phyloP scores from a whole-genome alignment of 1,284 basidiomycete species.

The Boletus nobilissimus region DNA sequence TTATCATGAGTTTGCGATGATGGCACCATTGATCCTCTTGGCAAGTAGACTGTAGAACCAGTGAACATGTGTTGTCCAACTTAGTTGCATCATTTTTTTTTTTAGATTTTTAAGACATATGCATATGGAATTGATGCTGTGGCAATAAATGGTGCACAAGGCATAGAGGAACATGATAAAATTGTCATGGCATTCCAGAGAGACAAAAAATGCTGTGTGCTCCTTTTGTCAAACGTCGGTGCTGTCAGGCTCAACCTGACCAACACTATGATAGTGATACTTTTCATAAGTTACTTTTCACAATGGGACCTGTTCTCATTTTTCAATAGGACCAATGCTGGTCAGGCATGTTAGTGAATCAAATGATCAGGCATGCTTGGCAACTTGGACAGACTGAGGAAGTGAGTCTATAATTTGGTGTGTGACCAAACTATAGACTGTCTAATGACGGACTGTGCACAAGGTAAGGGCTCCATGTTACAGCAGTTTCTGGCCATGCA shows the following conservation, averaged over 20 bases:
- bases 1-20: constrained; percentile 27
- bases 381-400: constrained; percentile 22
- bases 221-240: constrained; percentile 22
- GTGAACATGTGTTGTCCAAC: background rate
- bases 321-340: constrained; percentile 22
- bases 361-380: constrained; percentile 26
- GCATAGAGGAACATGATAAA: background rate
- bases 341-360: constrained; percentile 22
- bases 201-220: background rate
- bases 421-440: constrained; percentile 26
- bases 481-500: constrained; percentile 17
- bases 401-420: constrained; percentile 20
- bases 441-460: constrained; percentile 21
- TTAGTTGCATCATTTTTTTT: background rate
- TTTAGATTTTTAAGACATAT: constrained; percentile 10
- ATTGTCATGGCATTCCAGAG: constrained; percentile 8
- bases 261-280: constrained; percentile 18
- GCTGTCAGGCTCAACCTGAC: constrained; percentile 24
- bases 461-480: constrained; percentile 24
- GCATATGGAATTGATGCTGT: constrained; percentile 9
- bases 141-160: constrained; percentile 21
- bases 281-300: constrained; percentile 11
- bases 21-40: constrained; percentile 23
- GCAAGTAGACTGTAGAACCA: constrained; percentile 6
- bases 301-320: background rate